Conservation (phyloP, 768 basidiomycete species). For the Tricholoma furcatifolium region DNA sequence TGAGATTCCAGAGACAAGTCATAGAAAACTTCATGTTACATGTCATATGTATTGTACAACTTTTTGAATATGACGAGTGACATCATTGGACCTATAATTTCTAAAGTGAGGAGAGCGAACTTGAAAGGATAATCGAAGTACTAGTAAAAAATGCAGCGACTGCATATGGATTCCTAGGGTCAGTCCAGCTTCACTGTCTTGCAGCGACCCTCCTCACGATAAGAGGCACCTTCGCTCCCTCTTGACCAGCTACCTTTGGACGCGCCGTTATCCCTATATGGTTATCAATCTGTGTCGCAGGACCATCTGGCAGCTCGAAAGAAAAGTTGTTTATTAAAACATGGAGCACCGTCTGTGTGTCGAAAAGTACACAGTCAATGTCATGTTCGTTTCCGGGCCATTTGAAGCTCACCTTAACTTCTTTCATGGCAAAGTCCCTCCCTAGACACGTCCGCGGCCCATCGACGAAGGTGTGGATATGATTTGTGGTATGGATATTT, state of each 20-base stretch:
- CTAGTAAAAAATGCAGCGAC: too few relatives aligned
- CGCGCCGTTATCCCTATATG: constrained; percentile 30
- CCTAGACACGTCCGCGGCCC: constrained; percentile 46
- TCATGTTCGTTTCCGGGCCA: neutral
- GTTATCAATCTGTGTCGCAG: constrained; percentile 29
- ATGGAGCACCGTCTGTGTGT: constrained; percentile 36
- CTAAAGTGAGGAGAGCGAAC: too few relatives aligned
- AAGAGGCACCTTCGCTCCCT: constrained; percentile 29
- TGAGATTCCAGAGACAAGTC: too few relatives aligned
- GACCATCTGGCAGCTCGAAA: constrained; percentile 37
- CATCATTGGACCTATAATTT: too few relatives aligned
- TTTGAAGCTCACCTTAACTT: constrained; percentile 33
- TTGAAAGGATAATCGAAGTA: too few relatives aligned
- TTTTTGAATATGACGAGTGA: too few relatives aligned
- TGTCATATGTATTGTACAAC: too few relatives aligned
- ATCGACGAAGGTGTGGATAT: constrained; percentile 44
- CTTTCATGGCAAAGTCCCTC: constrained; percentile 38
- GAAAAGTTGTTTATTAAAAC: constrained; percentile 41
- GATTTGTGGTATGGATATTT: constrained; percentile 34
- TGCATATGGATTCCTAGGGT: too few relatives aligned
- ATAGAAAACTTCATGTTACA: too few relatives aligned
- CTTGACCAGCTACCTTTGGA: constrained; percentile 32
- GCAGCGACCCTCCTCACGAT: constrained; percentile 25
- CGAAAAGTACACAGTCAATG: neutral
- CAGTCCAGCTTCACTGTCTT: too few relatives aligned